A percentile compares a stretch with the other conserved stretches of the same genome.
These are phyloP conservation scores for Dioscorea alata DNA, from an alignment of 106 monocot genomes.

Conservation along the genomic window DNA sequence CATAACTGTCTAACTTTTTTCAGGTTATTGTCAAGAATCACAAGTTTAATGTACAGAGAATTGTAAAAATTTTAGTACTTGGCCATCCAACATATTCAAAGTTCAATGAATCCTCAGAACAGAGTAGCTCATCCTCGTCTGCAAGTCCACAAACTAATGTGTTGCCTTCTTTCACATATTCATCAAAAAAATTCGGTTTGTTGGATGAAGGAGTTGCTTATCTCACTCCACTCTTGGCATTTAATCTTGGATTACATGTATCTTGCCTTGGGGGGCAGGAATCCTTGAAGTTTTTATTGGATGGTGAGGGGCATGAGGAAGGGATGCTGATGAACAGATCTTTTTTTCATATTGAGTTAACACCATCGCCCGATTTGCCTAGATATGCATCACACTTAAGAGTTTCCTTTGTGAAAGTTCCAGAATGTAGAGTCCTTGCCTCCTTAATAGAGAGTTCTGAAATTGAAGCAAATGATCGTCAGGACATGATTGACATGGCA, in stretches of 20 bases:
- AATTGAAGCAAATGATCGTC: constrained; percentile 61
- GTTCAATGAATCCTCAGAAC: constrained; percentile 9
- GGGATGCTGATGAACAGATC: constrained; percentile 7
- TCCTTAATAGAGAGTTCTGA: constrained; percentile 52
- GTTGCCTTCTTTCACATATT: constrained; percentile 43
- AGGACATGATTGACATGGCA: constrained; percentile 73
- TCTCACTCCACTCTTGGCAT: constrained; percentile 69
- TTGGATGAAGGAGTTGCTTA: constrained; percentile 49
- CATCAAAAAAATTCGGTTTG: constrained; percentile 4
- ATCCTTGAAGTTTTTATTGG: constrained; percentile 36
- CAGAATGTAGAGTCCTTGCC: constrained; percentile 64
- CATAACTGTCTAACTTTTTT: not conserved
- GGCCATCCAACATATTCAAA: constrained; percentile 18
- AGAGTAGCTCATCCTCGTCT: constrained; percentile 1
- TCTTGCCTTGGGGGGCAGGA: constrained; percentile 51
- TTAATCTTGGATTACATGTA: constrained; percentile 79
- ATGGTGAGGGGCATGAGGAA: constrained; percentile 11
- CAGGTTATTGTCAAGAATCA: constrained; percentile 83
- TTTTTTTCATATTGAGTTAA: constrained; percentile 41
- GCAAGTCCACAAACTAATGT: constrained; percentile 21
- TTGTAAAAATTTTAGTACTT: constrained; percentile 58
- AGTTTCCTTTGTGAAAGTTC: constrained; percentile 81
- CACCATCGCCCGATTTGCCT: constrained; percentile 56
- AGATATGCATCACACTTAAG: constrained; percentile 83
- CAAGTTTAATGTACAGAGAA: constrained; percentile 50